Evolutionary conservation across 2,329 filamentous ascomycete species (phyloP).

Genomic region (Hymenoscyphus repandus): DNA sequence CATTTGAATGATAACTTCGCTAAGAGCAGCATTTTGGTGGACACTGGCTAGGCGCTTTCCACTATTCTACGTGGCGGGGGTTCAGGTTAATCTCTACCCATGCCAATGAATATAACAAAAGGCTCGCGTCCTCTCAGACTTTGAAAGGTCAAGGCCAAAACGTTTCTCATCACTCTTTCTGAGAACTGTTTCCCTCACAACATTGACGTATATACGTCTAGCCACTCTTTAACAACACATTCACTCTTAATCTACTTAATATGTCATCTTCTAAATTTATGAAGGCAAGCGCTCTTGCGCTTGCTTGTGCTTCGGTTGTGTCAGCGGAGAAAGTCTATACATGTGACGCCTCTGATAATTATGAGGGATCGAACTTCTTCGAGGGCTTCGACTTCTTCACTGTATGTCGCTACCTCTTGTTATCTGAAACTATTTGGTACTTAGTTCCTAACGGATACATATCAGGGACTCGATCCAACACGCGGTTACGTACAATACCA

Average conservation of each 20-base stretch:
- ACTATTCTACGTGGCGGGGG: no score
- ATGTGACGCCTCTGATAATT: slow-evolving; percentile 25
- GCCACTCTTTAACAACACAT: slow-evolving; percentile 17
- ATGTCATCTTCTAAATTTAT: slow-evolving; percentile 13
- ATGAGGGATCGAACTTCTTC: slow-evolving; percentile 38
- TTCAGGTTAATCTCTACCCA: no score
- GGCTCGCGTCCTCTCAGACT: not conserved
- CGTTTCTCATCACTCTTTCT: slow-evolving; percentile 20
- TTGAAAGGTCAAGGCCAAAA: slow-evolving; percentile 5
- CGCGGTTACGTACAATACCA: slow-evolving; percentile 63
- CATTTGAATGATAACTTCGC: no score
- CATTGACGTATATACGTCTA: slow-evolving; percentile 21
- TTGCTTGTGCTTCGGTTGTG: slow-evolving; percentile 14
- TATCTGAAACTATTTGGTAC: not conserved
- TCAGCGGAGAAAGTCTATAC: slow-evolving; percentile 12
- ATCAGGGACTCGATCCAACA: slow-evolving; percentile 49
- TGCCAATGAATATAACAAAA: no score
- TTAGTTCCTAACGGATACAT: not conserved
- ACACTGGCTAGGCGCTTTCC: no score
- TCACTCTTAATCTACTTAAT: slow-evolving; percentile 11
- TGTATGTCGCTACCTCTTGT: slow-evolving; percentile 16
- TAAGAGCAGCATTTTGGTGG: no score
- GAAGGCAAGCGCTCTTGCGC: slow-evolving; percentile 18
- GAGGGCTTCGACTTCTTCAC: slow-evolving; percentile 50
- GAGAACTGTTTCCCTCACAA: slow-evolving; percentile 13